These are phyloP conservation scores for Penicillium egyptiacum DNA, from an alignment of 495 filamentous ascomycete species.

Conservation along the genomic window DNA sequence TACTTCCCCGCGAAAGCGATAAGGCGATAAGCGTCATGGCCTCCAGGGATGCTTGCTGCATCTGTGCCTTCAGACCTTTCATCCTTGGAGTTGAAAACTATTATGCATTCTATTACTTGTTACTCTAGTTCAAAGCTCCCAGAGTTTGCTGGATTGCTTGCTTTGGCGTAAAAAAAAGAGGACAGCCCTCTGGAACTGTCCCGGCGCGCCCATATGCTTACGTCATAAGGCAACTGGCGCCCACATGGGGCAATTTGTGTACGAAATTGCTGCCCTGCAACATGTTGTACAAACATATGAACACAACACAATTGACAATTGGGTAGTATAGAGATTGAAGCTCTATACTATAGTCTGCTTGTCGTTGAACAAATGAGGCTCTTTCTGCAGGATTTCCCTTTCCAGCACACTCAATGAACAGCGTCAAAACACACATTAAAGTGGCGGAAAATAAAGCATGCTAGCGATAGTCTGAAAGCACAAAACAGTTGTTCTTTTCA, in stretches of 20 bases:
- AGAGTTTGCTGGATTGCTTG: too few relatives aligned
- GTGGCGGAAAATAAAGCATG: neutral
- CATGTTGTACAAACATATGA: neutral
- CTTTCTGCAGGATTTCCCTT: neutral
- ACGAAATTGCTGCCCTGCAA: neutral
- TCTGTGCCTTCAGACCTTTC: neutral
- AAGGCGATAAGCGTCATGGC: slow-evolving; percentile 5
- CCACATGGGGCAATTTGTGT: slow-evolving; percentile 1
- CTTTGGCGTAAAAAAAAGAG: neutral
- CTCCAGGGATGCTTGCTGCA: neutral
- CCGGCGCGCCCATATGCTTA: neutral
- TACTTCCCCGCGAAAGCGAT: slow-evolving; percentile 11
- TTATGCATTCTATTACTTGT: neutral
- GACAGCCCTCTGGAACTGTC: neutral
- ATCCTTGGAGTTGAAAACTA: neutral
- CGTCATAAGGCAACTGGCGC: slow-evolving; percentile 1
- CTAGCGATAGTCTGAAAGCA: neutral
- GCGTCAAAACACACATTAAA: neutral
- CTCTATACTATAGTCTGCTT: neutral
- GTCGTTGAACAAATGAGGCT: neutral
- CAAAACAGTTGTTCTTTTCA: neutral
- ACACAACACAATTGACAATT: neutral
- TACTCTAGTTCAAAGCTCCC: too few relatives aligned
- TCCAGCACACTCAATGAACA: neutral
- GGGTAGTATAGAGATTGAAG: neutral